Conservation (phyloP, 257 asterid genomes). For the Solanum pinnatisectum region DNA sequence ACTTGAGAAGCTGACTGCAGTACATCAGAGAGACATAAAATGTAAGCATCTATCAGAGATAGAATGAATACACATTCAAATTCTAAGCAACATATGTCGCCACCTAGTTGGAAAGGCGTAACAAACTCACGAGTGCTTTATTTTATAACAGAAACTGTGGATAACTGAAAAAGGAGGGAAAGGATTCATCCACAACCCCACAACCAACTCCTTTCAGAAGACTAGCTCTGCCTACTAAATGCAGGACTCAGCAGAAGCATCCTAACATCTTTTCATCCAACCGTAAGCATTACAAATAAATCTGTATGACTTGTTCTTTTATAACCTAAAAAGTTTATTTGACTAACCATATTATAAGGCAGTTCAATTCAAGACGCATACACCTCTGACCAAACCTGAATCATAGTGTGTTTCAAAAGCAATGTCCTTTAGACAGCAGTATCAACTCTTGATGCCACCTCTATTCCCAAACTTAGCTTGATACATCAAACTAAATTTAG, state of each 20-base stretch:
- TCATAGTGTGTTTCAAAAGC: neutral
- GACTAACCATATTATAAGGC: neutral
- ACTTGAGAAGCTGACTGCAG: slow-evolving; percentile 85
- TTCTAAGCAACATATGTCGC: neutral
- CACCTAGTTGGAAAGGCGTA: neutral
- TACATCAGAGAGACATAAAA: neutral
- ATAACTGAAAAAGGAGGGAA: neutral
- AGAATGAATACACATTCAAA: neutral
- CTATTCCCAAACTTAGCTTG: neutral
- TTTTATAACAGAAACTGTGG: neutral
- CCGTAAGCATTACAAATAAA: neutral
- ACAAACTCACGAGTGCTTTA: neutral
- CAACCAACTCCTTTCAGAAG: neutral
- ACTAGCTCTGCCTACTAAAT: neutral
- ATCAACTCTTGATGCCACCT: neutral
- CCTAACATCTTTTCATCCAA: neutral
- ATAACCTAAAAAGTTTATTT: neutral
- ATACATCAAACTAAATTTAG: neutral
- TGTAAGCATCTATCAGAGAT: neutral
- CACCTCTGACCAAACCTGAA: neutral
- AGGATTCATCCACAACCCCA: neutral
- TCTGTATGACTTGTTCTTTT: neutral
- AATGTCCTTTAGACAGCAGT: neutral
- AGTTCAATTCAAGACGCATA: neutral
- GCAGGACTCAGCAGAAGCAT: neutral